phyloP scores from a whole-genome alignment of 495 filamentous ascomycete species.

The Daldinia bambusicola region DNA sequence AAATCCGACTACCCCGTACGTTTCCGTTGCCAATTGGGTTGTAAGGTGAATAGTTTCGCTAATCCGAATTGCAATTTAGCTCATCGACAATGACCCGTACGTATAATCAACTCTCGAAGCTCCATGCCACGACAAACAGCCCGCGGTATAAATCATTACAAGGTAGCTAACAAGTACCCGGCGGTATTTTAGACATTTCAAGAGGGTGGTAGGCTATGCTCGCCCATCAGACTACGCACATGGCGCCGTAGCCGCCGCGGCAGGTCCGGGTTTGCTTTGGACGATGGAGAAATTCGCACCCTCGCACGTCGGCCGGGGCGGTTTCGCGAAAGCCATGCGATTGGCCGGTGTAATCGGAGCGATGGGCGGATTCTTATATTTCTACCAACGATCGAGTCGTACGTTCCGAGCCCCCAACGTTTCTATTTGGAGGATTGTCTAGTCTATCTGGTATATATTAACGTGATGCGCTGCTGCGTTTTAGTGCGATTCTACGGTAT shows the following conservation, averaged over 20 bases:
- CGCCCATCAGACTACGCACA: slow-evolving; percentile 81
- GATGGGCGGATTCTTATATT: slow-evolving; percentile 78
- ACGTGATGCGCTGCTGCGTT: neutral
- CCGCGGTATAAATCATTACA: neutral
- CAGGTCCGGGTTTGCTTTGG: slow-evolving; percentile 76
- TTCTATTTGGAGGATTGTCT: too few relatives aligned
- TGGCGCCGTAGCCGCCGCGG: slow-evolving; percentile 70
- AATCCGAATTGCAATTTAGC: slow-evolving; percentile 60
- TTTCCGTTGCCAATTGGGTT: slow-evolving; percentile 47
- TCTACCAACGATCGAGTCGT: slow-evolving; percentile 77
- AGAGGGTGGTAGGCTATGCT: slow-evolving; percentile 86
- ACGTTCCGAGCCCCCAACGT: too few relatives aligned
- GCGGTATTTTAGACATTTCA: slow-evolving; percentile 75
- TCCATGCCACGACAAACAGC: neutral
- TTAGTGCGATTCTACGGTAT: slow-evolving; percentile 92
- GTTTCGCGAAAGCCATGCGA: slow-evolving; percentile 84
- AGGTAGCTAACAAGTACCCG: slow-evolving; percentile 6
- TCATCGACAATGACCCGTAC: slow-evolving; percentile 98
- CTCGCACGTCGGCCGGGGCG: slow-evolving; percentile 79
- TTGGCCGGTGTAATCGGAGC: slow-evolving; percentile 75
- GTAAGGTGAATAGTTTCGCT: slow-evolving; percentile 3
- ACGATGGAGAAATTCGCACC: slow-evolving; percentile 84
- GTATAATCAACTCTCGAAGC: slow-evolving; percentile 48
- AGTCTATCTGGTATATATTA: too few relatives aligned
- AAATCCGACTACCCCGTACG: slow-evolving; percentile 83